These are phyloP conservation scores for Mycena capillaripes DNA, from an alignment of 768 basidiomycete species.

Conservation along the genomic window DNA sequence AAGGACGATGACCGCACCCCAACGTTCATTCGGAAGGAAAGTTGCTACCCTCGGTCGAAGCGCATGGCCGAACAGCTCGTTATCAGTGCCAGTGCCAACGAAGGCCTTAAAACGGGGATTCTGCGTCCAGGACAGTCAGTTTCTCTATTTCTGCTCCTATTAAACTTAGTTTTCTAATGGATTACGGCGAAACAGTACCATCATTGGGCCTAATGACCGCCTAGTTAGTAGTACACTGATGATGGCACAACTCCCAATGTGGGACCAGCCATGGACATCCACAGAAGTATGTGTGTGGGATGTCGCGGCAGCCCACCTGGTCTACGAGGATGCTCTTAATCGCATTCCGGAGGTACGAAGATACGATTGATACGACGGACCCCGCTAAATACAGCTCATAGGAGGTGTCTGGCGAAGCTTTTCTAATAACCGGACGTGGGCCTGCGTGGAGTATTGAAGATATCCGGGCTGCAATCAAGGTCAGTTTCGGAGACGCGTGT, in stretches of 20 bases:
- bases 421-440: constrained; percentile 50
- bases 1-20: constrained; percentile 65
- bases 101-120: constrained; percentile 59
- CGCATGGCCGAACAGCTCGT: constrained; percentile 67
- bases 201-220: constrained; percentile 51
- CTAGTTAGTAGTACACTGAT: constrained; percentile 47
- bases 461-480: constrained; percentile 48
- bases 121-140: constrained; percentile 51
- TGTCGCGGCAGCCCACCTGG: constrained; percentile 50
- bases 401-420: constrained; percentile 48
- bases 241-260: constrained; percentile 47
- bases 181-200: constrained; percentile 39
- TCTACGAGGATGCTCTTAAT: constrained; percentile 46
- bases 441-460: constrained; percentile 48
- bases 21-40: constrained; percentile 50
- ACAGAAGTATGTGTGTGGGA: constrained; percentile 53
- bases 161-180: neutral
- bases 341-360: constrained; percentile 40
- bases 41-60: constrained; percentile 71
- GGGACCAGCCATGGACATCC: constrained; percentile 47
- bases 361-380: too few species aligned
- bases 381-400: too few species aligned
- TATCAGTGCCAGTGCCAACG: constrained; percentile 63
- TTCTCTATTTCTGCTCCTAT: neutral
- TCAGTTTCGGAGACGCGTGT: constrained; percentile 18